phyloP scores from a whole-genome alignment of 2,329 filamentous ascomycete genomes.

The Westerdykella sp. region DNA sequence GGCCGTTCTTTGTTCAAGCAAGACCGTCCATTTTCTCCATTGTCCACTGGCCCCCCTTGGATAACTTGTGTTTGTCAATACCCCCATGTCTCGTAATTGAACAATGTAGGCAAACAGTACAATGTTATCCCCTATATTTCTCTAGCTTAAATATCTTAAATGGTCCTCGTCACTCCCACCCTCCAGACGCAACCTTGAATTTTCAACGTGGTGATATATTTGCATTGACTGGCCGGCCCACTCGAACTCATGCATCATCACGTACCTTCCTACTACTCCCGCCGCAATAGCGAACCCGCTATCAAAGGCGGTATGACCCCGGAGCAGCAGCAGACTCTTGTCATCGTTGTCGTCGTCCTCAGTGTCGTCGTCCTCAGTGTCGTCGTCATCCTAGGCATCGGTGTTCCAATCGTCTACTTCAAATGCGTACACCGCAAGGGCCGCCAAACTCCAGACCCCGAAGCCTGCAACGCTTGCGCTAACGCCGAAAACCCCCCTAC shows the following conservation, averaged over 20 bases:
- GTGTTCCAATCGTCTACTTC: slow-evolving; percentile 4
- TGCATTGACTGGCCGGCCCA: neutral
- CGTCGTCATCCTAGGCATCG: slow-evolving; percentile 1
- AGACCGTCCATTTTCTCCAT: too few species aligned
- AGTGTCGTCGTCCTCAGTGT: slow-evolving; percentile 1
- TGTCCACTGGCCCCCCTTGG: too few species aligned
- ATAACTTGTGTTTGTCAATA: too few species aligned
- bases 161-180: too few species aligned
- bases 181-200: too few species aligned
- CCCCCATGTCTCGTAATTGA: too few species aligned
- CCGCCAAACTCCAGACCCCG: neutral
- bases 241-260: neutral
- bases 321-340: neutral
- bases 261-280: too few species aligned
- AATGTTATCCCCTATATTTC: too few species aligned
- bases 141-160: too few species aligned
- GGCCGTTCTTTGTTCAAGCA: too few species aligned
- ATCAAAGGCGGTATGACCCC: neutral
- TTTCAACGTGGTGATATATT: neutral
- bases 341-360: slow-evolving; percentile 2
- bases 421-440: neutral
- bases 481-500: slow-evolving; percentile 1
- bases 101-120: too few species aligned
- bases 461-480: neutral
- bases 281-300: neutral